Percentiles rank a stretch among this genome's conserved stretches.
phyloP scores from a whole-genome alignment of 768 basidiomycete genomes.

The Pholiota conissans region DNA sequence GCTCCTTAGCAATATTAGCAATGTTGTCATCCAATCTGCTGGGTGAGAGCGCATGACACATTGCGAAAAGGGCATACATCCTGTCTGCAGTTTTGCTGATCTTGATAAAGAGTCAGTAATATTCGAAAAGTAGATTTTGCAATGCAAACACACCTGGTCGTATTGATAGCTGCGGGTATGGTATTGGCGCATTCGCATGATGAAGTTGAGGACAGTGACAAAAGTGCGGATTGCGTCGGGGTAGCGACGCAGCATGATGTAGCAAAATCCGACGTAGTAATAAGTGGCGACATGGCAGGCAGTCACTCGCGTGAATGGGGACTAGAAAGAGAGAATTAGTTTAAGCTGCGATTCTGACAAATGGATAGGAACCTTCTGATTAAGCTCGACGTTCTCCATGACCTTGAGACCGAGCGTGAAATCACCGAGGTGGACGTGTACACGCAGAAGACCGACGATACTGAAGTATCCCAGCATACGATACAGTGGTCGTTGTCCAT shows the following conservation, averaged over 20 bases:
- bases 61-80: slow-evolving; percentile 95
- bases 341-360: too few relatives aligned
- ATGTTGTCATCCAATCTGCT: slow-evolving; percentile 94
- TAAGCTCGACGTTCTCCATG: slow-evolving; percentile 91
- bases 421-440: slow-evolving; percentile 95
- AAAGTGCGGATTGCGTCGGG: slow-evolving; percentile 95
- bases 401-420: slow-evolving; percentile 93
- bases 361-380: slow-evolving; percentile 69
- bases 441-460: slow-evolving; percentile 90
- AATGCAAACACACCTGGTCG: slow-evolving; percentile 64
- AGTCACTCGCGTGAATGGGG: slow-evolving; percentile 91
- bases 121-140: background rate
- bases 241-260: slow-evolving; percentile 92
- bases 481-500: slow-evolving; percentile 87
- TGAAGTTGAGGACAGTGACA: slow-evolving; percentile 91
- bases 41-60: slow-evolving; percentile 92
- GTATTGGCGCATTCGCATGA: slow-evolving; percentile 94
- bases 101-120: slow-evolving; percentile 32
- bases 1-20: slow-evolving; percentile 89
- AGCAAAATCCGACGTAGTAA: slow-evolving; percentile 97
- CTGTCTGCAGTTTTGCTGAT: slow-evolving; percentile 97
- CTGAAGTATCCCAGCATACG: slow-evolving; percentile 97
- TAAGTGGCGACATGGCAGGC: slow-evolving; percentile 96
- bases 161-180: slow-evolving; percentile 97
- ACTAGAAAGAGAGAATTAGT: slow-evolving; percentile 43